Evolutionary conservation across 1,139 yeast species (phyloP), one percentile per base, ranked within the genome.

Genomic region (Suhomyces maxii): DNA sequence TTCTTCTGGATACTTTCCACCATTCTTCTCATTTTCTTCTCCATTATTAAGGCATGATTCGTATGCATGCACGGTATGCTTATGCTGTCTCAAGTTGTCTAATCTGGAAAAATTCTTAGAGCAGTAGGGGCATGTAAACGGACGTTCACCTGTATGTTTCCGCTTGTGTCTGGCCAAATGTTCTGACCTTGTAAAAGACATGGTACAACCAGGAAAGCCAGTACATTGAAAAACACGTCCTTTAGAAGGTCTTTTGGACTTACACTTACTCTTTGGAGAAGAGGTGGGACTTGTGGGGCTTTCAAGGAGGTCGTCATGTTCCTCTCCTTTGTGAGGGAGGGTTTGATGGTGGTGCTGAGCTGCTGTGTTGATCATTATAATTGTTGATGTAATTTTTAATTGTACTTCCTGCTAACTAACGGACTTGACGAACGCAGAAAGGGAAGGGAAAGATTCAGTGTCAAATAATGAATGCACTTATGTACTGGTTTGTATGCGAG

Each of bases 131-230:
- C 98, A 91, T 46, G 89, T 83, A 64, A 89, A 91, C 1, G 98
- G 98, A 47, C 96, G 76, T 65, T 91, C 98, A 38, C 97, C 98
- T 1, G 97, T 90, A 63, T 90, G 98, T 60, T 90, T 91, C 43
- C 97, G 73, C 45, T 89, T 86, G 68, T 90, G 98, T 51, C 98
- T 77, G 2, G 97, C 96, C 56, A 91, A 75, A 65, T 91, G 97
- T 63, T 91, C 97, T 13, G 89, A 83, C 50, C 96, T 70, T 2
- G 95, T 88, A 63, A 90, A 91, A 10, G 91, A 80, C 96, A 90
- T 91, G 47, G 71, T 75, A 65, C 98, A 90, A 53, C 87, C 91
- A 12, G 91, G 90, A 62, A 80, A 90, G 5, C 96, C 97, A 1
- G 86, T 74, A 65, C 97, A 90, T 63, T 85, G 93, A 66, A 89